Evolutionary conservation across 1,284 basidiomycete species (phyloP), one percentile per base, ranked within the genome.

Genomic region (Exsudoporus floridanus): DNA sequence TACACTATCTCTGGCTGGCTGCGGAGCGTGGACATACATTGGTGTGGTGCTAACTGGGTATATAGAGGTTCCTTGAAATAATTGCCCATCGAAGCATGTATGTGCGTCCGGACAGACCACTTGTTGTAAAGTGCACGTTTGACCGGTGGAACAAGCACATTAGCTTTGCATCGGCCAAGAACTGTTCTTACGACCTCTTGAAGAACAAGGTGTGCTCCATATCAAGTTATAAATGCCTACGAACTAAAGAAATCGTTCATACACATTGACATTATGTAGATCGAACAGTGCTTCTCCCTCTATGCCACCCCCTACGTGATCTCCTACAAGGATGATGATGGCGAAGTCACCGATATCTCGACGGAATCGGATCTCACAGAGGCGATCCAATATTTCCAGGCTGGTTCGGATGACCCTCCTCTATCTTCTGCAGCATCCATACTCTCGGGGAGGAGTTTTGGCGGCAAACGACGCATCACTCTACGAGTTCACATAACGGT

Each of bases 291-390:
- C 55, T 94, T 92, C 67, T 80, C 85, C 2, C 79, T 94, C n/a
- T 83, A 78, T 37, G 79, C 81, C 1, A 81, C 80, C 2, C 73
- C 81, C 7, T 94, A 88, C 64, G 77, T 75, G 5, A 85, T 96
- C 54, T 77, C 83, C 8, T 95, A 93, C 70, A 88, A 83, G 59
- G 93, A 95, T 67, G 92, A 96, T 64, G 90, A 95, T 53, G 84
- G 87, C 53, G 91, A 94, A 62, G 77, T 80, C 47, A 83, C 77
- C 43, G 75, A 78, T 56, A 89, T 96, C 55, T 73, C 76, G 0
- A 81, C 77, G 18, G 91, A 95, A 53, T 69, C 71, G 5, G 90
- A 94, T 62, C 77, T 95, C 23, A 83, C 84, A 1, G 93, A 95
- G 60, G 92, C 93, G 1, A 89, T 96, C 56, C 76, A 81, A 28